Conservation (phyloP, 108 stramenopile species). For the Cyclotella baltica region DNA sequence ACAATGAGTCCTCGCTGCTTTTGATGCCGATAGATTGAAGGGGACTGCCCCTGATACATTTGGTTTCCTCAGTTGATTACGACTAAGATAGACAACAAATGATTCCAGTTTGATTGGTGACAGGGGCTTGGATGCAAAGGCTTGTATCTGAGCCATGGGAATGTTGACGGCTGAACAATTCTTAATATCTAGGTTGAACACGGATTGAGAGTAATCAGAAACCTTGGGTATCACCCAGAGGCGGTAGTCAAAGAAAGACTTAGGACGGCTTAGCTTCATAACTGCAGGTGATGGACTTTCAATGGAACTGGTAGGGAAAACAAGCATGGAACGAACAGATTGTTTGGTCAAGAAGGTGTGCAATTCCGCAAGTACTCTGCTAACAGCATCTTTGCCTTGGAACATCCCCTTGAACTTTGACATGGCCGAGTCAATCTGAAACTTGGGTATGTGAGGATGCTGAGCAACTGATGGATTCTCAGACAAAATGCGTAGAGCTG, state of each 20-base stretch:
- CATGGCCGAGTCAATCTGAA: constrained; percentile 94
- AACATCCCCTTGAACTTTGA: constrained; percentile 96
- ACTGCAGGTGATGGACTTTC: constrained; percentile 58
- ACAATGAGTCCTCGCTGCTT: constrained; percentile 81
- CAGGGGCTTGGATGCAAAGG: constrained; percentile 86
- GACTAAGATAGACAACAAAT: constrained; percentile 72
- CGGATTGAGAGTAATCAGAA: constrained; percentile 81
- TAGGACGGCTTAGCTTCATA: constrained; percentile 79
- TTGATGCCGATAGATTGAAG: constrained; percentile 78
- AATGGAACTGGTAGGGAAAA: constrained; percentile 52
- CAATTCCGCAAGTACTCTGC: constrained; percentile 76
- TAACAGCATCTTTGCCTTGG: constrained; percentile 92
- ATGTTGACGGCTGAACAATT: constrained; percentile 92
- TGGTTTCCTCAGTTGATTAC: constrained; percentile 67
- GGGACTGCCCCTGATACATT: constrained; percentile 77
- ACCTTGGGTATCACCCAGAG: constrained; percentile 88
- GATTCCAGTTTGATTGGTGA: constrained; percentile 89
- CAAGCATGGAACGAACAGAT: constrained; percentile 70
- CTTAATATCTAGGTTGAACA: constrained; percentile 82
- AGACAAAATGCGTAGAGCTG: constrained; percentile 88
- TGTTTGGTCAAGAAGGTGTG: constrained; percentile 79
- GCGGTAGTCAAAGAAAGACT: constrained; percentile 81
- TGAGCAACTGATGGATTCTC: constrained; percentile 89
- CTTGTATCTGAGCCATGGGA: constrained; percentile 87
- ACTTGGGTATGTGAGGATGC: constrained; percentile 94